Evolutionary conservation across 371 early-diverging fungal genomes (phyloP).

Genomic region (Zychaea mexicana): DNA sequence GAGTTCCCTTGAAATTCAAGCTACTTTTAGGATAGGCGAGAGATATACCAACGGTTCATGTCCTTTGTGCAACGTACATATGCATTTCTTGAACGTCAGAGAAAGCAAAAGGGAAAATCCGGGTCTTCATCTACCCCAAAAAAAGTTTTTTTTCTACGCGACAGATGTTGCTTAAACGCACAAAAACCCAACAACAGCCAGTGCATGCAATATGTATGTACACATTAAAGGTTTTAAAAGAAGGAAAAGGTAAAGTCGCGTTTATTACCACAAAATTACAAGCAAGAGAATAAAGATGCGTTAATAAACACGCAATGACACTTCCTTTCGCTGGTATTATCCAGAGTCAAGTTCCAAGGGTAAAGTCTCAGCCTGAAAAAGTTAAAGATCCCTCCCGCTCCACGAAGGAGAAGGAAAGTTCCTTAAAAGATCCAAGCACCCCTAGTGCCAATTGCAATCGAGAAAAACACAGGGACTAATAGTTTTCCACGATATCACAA

Average conservation of each 20-base stretch:
- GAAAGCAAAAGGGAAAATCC: too few relatives aligned
- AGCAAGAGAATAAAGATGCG: constrained; percentile 13
- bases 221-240: neutral
- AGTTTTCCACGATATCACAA: constrained; percentile 11
- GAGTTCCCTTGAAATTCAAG: too few relatives aligned
- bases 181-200: too few relatives aligned
- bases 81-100: too few relatives aligned
- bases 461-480: constrained; percentile 6
- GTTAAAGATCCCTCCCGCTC: too few relatives aligned
- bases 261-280: neutral
- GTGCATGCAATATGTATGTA: neutral
- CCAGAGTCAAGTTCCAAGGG: constrained; percentile 49
- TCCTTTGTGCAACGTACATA: too few relatives aligned
- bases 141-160: too few relatives aligned
- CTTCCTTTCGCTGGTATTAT: constrained; percentile 50
- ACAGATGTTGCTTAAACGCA: too few relatives aligned
- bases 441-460: constrained; percentile 39
- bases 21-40: too few relatives aligned
- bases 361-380: constrained; percentile 44
- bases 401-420: neutral
- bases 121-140: too few relatives aligned
- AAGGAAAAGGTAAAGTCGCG: constrained; percentile 2
- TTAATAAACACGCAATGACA: constrained; percentile 21
- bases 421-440: constrained; percentile 32
- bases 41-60: too few relatives aligned